phyloP scores from a whole-genome alignment of 169 alveolate genomes.

The Eimeria praecox region DNA sequence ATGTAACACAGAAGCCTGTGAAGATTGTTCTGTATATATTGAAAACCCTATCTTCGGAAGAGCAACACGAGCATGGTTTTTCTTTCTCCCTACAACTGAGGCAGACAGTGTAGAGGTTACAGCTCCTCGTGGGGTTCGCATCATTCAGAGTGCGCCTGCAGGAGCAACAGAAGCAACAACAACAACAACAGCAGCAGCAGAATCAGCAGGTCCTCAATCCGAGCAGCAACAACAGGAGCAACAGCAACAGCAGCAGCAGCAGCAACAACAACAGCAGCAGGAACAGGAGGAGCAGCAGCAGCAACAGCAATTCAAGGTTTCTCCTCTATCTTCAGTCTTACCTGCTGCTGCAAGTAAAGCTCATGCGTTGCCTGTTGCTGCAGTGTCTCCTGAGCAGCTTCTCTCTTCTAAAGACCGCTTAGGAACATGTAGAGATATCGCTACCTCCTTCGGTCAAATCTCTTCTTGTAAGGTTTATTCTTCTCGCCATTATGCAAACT shows the following conservation, averaged over 20 bases:
- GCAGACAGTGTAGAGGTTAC: conserved; percentile 73
- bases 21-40: conserved; percentile 74
- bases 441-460: conserved; percentile 39
- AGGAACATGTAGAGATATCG: conserved; percentile 8
- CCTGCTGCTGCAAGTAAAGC: conserved; percentile 21
- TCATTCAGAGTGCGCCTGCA: neutral
- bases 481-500: conserved; percentile 23
- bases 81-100: conserved; percentile 73
- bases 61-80: conserved; percentile 75
- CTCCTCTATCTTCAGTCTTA: conserved; percentile 24
- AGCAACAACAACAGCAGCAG: neutral
- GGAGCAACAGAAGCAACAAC: conserved; percentile 4
- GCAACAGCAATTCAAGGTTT: conserved; percentile 16
- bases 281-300: neutral
- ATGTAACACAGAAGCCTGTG: conserved; percentile 78
- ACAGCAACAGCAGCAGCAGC: conserved; percentile 1
- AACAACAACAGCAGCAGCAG: neutral
- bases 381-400: conserved; percentile 16
- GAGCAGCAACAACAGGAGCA: neutral
- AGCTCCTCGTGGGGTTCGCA: conserved; percentile 69
- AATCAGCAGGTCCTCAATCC: neutral
- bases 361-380: neutral
- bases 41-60: conserved; percentile 44
- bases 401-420: neutral
- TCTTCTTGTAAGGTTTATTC: neutral